Evolutionary conservation across 129 eudicot genomes (phyloP), one percentile per base, ranked within the genome.

Genomic region (Calendula officinalis): DNA sequence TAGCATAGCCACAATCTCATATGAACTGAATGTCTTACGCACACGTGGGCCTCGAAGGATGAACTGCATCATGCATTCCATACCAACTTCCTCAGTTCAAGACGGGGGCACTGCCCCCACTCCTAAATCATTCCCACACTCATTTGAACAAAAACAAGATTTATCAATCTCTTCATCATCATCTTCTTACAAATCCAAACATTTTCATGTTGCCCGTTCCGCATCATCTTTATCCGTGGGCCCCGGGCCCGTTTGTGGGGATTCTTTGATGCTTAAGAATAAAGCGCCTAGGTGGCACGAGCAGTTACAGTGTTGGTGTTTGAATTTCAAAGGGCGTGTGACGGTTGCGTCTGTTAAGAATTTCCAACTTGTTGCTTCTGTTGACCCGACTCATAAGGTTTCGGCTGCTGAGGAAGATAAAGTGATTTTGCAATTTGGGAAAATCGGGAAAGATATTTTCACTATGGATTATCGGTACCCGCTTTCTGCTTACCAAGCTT

Each of bases 301-400:
- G 52, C 88, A 82, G 66, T 56, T 82, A 62, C 94, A 82, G 52
- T 86, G 89, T 62, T 86, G 94, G 89, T 82, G 88, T 73, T 57
- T 86, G 32, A 86, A 82, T 46, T 86, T 86, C 35, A 82, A 75
- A 69, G 92, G 88, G 12, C 81, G 92, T 35, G 88, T 82, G 34
- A 85, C 92, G 10, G 88, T 85, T 56, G 94, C 94, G 2, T 82
- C 94, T 0, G 88, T 86, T 33, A 86, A 86, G 83, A 86, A 86
- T 64, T 86, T 86, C 56, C 88, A 86, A 77, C 70, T 86, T 45
- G 30, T 22, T 22, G 30, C 30, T 22, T 60, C 69, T 56, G 75
- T 73, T 59, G 80, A 72, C 10, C 68, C 75, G 13, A 45, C 76
- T 14, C 70, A 70, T 4, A 56, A 74, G 42, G 63, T 63, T 46